Evolutionary conservation across 257 asterid genomes (phyloP).

Genomic region (Gardenia jasminoides): DNA sequence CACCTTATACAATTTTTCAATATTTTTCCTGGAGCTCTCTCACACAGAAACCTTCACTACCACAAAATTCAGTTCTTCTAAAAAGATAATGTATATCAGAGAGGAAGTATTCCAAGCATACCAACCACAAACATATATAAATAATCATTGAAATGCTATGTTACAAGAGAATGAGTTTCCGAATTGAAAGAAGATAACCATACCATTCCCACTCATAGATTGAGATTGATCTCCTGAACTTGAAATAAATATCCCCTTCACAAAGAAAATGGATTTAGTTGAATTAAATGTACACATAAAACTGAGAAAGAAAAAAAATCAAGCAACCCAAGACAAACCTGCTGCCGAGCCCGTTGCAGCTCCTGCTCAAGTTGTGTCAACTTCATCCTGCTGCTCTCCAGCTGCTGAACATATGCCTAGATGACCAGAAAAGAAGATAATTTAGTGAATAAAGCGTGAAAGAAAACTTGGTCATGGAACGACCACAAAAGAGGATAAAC

Average conservation of each 20-base stretch:
- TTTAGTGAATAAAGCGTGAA: background rate
- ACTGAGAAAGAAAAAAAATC: background rate
- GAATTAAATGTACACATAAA: conserved; percentile 8
- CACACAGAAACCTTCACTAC: no score
- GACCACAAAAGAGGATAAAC: conserved; percentile 4
- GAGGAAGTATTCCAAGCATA: background rate
- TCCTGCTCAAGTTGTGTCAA: conserved; percentile 98
- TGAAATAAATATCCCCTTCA: conserved; percentile 90
- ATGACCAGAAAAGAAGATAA: conserved; percentile 22
- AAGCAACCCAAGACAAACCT: conserved; percentile 44
- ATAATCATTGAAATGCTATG: background rate
- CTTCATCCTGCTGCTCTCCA: conserved; percentile 99
- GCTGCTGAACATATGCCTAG: conserved; percentile 95
- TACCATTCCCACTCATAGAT: conserved; percentile 90
- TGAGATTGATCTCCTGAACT: conserved; percentile 98
- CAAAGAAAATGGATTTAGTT: conserved; percentile 19
- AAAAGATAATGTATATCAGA: no score
- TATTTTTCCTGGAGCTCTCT: background rate
- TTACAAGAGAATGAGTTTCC: conserved; percentile 19
- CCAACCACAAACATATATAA: background rate
- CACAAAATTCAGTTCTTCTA: background rate
- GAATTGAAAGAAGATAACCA: conserved; percentile 26
- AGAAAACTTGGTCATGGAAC: background rate
- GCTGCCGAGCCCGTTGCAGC: conserved; percentile 98
- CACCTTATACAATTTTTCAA: background rate